phyloP scores from a whole-genome alignment of 768 basidiomycete genomes.

The Nidula microcarpa region DNA sequence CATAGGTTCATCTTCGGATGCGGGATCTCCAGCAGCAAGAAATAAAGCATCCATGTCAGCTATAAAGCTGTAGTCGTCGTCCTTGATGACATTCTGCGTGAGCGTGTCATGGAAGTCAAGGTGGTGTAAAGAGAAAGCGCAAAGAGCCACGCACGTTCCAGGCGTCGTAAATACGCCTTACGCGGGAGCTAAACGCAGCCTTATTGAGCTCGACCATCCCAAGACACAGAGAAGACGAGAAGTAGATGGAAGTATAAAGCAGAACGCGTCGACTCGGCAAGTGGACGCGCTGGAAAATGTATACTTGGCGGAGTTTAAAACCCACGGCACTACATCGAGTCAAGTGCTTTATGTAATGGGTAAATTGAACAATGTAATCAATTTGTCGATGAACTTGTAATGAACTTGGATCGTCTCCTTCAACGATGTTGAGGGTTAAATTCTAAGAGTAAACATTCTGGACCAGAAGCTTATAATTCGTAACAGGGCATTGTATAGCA shows the following conservation, averaged over 20 bases:
- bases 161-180: slow-evolving; percentile 54
- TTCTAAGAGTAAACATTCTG: no score
- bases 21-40: slow-evolving; percentile 73
- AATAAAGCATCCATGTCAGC: slow-evolving; percentile 67
- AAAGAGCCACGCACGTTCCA: slow-evolving; percentile 52
- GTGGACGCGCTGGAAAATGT: slow-evolving; percentile 3
- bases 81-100: slow-evolving; percentile 60
- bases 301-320: slow-evolving; percentile 9
- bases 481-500: no score
- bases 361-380: no score
- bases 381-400: no score
- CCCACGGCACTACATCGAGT: no score
- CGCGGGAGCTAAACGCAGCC: slow-evolving; percentile 48
- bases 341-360: no score
- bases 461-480: no score
- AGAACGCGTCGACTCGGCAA: slow-evolving; percentile 14
- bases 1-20: slow-evolving; percentile 84
- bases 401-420: no score
- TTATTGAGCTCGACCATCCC: slow-evolving; percentile 66
- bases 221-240: slow-evolving; percentile 7
- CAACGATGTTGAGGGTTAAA: no score
- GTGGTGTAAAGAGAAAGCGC: no score
- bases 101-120: no score
- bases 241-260: slow-evolving; percentile 6
- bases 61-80: slow-evolving; percentile 71